phyloP scores from a whole-genome alignment of 352 stramenopile genomes.

The Pythium coloratum region DNA sequence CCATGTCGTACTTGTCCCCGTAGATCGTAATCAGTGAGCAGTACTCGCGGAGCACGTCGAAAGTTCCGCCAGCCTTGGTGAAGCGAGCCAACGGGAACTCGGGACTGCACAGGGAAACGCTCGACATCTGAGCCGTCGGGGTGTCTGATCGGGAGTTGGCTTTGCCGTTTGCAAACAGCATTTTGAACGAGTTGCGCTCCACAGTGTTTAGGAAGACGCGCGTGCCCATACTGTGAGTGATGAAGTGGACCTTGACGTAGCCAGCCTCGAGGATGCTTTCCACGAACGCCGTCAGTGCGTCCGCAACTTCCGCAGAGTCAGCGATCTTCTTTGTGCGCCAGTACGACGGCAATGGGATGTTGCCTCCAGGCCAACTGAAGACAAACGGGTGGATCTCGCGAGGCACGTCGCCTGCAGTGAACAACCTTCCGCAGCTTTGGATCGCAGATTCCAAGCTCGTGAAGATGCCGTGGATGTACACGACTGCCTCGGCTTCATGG shows the following conservation, averaged over 20 bases:
- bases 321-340: constrained; percentile 10
- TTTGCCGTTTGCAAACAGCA: constrained; percentile 42
- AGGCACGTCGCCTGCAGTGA: constrained; percentile 62
- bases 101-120: constrained; percentile 58
- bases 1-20: constrained; percentile 34
- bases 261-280: constrained; percentile 60
- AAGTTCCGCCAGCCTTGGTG: constrained; percentile 36
- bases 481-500: constrained; percentile 40
- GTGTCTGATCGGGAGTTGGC: not conserved
- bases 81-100: constrained; percentile 57
- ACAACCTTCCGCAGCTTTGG: constrained; percentile 52
- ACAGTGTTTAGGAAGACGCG: constrained; percentile 58
- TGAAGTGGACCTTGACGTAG: constrained; percentile 64
- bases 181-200: constrained; percentile 43
- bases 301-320: constrained; percentile 18
- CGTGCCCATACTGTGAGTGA: constrained; percentile 66
- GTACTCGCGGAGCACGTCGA: constrained; percentile 43
- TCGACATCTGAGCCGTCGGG: not conserved
- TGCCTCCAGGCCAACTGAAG: constrained; percentile 71
- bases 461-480: constrained; percentile 70
- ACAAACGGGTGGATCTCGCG: constrained; percentile 66
- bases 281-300: constrained; percentile 47
- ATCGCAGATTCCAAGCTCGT: constrained; percentile 66
- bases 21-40: constrained; percentile 54
- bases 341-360: constrained; percentile 6